A percentile compares a stretch with the other conserved stretches of the same genome.
phyloP scores from a whole-genome alignment of 2,329 filamentous ascomycete genomes.

The Fusarium subtropicale region DNA sequence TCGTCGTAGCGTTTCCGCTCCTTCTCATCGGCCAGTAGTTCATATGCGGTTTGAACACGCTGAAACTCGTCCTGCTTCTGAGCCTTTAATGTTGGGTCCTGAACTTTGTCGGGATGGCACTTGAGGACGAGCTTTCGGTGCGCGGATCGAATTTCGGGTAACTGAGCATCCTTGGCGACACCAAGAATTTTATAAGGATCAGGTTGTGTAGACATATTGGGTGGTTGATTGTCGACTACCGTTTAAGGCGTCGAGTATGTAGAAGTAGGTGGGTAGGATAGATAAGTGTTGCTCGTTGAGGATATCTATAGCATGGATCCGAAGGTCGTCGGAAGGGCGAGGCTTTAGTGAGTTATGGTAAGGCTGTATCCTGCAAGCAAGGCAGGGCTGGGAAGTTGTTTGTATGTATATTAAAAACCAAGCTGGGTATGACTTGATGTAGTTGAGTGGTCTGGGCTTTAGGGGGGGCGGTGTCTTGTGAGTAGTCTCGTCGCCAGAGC shows the following conservation, averaged over 20 bases:
- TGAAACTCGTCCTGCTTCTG: conserved; percentile 90
- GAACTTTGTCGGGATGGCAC: conserved; percentile 92
- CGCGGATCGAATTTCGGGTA: conserved; percentile 78
- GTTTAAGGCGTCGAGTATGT: conserved; percentile 33
- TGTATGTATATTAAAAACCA: conserved; percentile 43
- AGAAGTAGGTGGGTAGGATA: neutral
- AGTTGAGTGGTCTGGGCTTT: conserved; percentile 46
- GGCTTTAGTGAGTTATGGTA: conserved; percentile 36
- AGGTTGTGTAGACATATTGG: conserved; percentile 63
- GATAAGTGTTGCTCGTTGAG: conserved; percentile 17
- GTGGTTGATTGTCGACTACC: conserved; percentile 26
- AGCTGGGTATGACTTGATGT: conserved; percentile 39
- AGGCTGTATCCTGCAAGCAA: conserved; percentile 42
- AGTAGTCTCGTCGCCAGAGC: conserved; percentile 44
- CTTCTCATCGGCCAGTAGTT: conserved; percentile 83
- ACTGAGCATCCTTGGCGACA: conserved; percentile 76
- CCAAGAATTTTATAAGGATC: conserved; percentile 87
- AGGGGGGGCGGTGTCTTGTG: conserved; percentile 46
- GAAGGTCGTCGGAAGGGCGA: conserved; percentile 39
- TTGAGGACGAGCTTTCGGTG: conserved; percentile 89
- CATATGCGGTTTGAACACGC: conserved; percentile 91
- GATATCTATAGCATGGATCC: conserved; percentile 44
- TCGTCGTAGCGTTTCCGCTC: conserved; percentile 83
- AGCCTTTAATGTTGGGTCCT: conserved; percentile 79
- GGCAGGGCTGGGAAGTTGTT: conserved; percentile 41